Evolutionary conservation across 192 early-diverging fungal genomes (phyloP).

Genomic region (Martensiomyces pterosporus): DNA sequence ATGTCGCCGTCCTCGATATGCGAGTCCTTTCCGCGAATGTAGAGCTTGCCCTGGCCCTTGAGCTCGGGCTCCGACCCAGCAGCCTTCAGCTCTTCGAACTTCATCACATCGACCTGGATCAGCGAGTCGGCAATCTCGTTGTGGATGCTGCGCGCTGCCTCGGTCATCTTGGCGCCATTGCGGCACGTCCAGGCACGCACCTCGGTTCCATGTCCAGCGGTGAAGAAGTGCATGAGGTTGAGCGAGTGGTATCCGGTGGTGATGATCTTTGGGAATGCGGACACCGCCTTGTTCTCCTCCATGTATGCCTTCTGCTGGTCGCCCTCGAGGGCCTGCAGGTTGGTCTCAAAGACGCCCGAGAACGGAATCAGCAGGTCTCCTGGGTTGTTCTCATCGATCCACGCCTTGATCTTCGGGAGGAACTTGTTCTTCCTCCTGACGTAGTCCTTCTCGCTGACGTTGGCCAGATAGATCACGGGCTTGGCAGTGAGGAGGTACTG

Average conservation of each 20-base stretch:
- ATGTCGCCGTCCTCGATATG: constrained; percentile 92
- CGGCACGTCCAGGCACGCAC: constrained; percentile 92
- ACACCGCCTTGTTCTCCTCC: constrained; percentile 61
- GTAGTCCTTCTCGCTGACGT: constrained; percentile 87
- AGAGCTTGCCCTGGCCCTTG: constrained; percentile 87
- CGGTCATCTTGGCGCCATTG: constrained; percentile 76
- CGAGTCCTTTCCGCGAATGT: constrained; percentile 89
- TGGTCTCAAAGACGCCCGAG: constrained; percentile 78
- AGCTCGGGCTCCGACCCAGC: constrained; percentile 83
- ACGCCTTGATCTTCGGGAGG: constrained; percentile 82
- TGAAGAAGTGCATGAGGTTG: constrained; percentile 91
- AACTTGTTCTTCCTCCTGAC: constrained; percentile 94
- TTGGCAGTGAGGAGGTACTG: constrained; percentile 90
- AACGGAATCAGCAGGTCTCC: constrained; percentile 90
- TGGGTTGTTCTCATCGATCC: constrained; percentile 89
- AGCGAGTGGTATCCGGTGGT: constrained; percentile 85
- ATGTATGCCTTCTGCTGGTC: constrained; percentile 58
- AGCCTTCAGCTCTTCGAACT: constrained; percentile 81
- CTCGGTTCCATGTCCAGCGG: constrained; percentile 78
- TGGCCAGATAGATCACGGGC: constrained; percentile 92
- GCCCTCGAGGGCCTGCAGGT: constrained; percentile 50
- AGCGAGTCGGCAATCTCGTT: constrained; percentile 80
- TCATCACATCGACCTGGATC: constrained; percentile 92
- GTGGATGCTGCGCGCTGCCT: constrained; percentile 93
- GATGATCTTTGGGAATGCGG: constrained; percentile 87